phyloP scores from a whole-genome alignment of 225 moss, liverwort and hornwort genomes.

The Thuidium tamariscinum region DNA sequence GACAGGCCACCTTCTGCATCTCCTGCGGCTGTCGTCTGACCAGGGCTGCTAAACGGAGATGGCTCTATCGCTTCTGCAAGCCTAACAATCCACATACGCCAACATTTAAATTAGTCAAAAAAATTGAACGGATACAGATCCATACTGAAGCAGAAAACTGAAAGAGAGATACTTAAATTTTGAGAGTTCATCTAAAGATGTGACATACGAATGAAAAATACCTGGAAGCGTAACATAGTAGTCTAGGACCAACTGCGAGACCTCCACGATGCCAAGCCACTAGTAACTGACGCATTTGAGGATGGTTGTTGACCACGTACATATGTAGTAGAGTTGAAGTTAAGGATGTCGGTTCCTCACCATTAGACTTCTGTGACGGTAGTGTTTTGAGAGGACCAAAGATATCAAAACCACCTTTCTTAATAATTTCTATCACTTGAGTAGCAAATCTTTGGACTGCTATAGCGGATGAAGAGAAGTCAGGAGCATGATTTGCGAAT shows the following conservation, averaged over 20 bases:
- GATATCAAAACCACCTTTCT: slow-evolving; percentile 65
- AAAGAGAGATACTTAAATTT: neutral
- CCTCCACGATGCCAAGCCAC: slow-evolving; percentile 83
- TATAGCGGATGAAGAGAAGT: slow-evolving; percentile 23
- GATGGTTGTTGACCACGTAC: slow-evolving; percentile 62
- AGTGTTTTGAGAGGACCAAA: slow-evolving; percentile 49
- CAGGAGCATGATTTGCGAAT: slow-evolving; percentile 11
- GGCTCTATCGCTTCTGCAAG: slow-evolving; percentile 57
- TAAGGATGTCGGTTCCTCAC: slow-evolving; percentile 58
- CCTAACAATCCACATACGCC: neutral
- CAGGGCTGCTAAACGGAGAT: slow-evolving; percentile 1
- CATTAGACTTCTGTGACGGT: slow-evolving; percentile 37
- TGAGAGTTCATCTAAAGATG: neutral
- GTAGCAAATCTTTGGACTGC: slow-evolving; percentile 56
- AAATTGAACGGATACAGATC: neutral
- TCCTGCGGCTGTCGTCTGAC: neutral
- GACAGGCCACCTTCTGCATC: slow-evolving; percentile 7
- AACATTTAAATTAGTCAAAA: neutral
- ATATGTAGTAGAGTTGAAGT: slow-evolving; percentile 66
- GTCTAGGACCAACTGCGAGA: slow-evolving; percentile 74
- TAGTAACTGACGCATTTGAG: slow-evolving; percentile 68
- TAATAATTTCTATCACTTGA: slow-evolving; percentile 67
- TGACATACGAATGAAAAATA: neutral
- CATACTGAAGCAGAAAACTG: neutral
- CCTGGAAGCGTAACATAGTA: slow-evolving; percentile 82